These are phyloP conservation scores for Tulasnella calospora DNA, from an alignment of 768 basidiomycete species.

Conservation along the genomic window DNA sequence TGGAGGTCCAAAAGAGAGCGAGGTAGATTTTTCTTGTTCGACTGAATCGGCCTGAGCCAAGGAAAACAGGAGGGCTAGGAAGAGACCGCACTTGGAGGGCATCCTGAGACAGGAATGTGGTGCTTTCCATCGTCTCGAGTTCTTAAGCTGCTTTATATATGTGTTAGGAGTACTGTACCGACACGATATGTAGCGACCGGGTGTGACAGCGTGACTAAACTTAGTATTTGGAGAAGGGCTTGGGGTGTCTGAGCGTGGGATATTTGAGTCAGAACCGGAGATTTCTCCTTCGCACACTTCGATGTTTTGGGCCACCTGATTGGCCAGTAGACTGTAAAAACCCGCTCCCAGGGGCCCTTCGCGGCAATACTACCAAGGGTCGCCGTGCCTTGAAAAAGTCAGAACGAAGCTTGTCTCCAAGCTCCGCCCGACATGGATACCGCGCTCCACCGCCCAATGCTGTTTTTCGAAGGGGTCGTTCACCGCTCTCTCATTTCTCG, in stretches of 20 bases:
- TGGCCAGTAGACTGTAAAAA: background rate
- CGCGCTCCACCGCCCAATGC: no score
- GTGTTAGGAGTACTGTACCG: no score
- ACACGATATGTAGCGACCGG: no score
- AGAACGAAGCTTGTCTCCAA: constrained; percentile 37
- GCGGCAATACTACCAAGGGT: background rate
- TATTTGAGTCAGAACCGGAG: no score
- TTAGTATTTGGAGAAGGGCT: no score
- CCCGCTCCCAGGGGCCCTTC: background rate
- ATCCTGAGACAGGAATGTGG: background rate
- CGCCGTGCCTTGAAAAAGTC: constrained; percentile 47
- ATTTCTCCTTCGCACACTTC: background rate
- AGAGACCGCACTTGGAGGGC: background rate
- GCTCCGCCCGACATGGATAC: no score
- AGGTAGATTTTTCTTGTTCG: constrained; percentile 28
- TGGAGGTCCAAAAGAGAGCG: constrained; percentile 81
- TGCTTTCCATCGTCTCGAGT: no score
- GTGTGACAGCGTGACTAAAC: no score
- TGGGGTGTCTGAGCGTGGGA: no score
- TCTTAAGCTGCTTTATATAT: no score
- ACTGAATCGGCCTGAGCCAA: background rate
- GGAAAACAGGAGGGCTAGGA: background rate
- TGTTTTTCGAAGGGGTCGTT: no score
- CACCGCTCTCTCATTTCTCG: no score
- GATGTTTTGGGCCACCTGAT: background rate